Percentiles rank a stretch among this genome's conserved stretches.
phyloP scores from a whole-genome alignment of 2,329 filamentous ascomycete species.

The Botrytis medusae region DNA sequence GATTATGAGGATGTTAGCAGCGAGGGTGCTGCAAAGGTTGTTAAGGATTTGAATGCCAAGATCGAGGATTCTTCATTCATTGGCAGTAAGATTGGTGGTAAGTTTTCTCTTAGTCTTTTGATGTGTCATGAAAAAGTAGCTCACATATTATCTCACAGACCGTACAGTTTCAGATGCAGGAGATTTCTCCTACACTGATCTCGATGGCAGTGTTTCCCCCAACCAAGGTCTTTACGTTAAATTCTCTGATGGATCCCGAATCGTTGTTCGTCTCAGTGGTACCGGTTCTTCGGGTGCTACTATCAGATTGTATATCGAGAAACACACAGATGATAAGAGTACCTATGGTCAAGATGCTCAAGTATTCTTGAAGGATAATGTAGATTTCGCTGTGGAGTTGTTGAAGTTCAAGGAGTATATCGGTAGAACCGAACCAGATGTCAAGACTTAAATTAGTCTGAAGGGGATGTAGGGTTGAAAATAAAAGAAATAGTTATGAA shows the following conservation, averaged over 20 bases:
- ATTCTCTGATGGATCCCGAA: constrained; percentile 91
- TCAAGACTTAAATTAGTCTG: constrained; percentile 72
- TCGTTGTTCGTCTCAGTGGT: constrained; percentile 91
- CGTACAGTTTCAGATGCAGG: constrained; percentile 86
- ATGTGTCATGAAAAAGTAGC: constrained; percentile 19
- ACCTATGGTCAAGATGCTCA: constrained; percentile 83
- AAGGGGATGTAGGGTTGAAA: neutral
- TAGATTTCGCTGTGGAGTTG: constrained; percentile 78
- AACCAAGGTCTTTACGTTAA: constrained; percentile 95
- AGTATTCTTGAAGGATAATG: constrained; percentile 88
- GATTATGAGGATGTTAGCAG: constrained; percentile 96
- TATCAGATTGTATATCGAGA: constrained; percentile 95
- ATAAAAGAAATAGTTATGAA: neutral
- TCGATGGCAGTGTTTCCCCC: constrained; percentile 93
- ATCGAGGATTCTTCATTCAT: constrained; percentile 75
- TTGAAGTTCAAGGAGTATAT: constrained; percentile 94
- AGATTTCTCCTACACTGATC: constrained; percentile 97
- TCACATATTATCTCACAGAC: constrained; percentile 42
- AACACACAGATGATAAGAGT: constrained; percentile 79
- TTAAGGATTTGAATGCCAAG: constrained; percentile 75
- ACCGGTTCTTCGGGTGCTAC: constrained; percentile 95
- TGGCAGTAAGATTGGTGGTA: constrained; percentile 75
- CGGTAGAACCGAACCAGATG: constrained; percentile 88
- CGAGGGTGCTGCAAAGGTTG: constrained; percentile 86
- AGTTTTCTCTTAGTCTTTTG: constrained; percentile 29